Evolutionary conservation across 129 eudicot genomes (phyloP), one percentile per base, ranked within the genome.

Genomic region (Mikania micrantha): DNA sequence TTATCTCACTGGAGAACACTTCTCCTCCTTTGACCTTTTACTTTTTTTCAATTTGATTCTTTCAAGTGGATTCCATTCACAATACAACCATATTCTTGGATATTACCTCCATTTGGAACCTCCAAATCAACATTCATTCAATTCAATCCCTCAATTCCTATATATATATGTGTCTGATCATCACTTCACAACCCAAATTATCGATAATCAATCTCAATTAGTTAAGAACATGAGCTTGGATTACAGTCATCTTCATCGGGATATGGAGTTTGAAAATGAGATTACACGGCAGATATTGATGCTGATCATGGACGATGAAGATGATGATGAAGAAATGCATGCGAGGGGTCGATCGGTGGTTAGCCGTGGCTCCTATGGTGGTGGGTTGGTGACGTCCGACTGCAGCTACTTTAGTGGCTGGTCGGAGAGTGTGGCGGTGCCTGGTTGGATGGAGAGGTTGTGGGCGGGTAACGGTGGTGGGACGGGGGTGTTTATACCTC

Each of bases 401-500:
- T n/a, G 81, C 22, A 50, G 82, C 32, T 84, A 77, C 58, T 90
- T 77, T 65, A 68, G n/a, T n/a, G n/a, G 77, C 44, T 89, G 94
- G 90, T 71, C 47, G 0, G 89, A 65, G 19, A 65, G 70, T 64
- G 76, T 73, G 39, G 78, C 52, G 65, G 87, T 78, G 29, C 93
- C 93, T 4, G 21, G 67, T 49, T 79, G 86, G 87, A 57, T 86
- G 20, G 47, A 57, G 48, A 82, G 74, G 57, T 72, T 86, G 85
- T 89, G 94, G 94, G 67, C 39, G 58, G 67, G 78, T 38, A 64
- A 75, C 24, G 44, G 42, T 5, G 5, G 3, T 17, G 94, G 96
- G 56, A 89, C 96, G 1, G 94, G 96, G 41, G 96, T 89, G 72
- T 89, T 89, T 70, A 89, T 89, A 70, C 96, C 96, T 12, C 84